These are phyloP conservation scores for Coniochaeta sp. DNA, from an alignment of 2,329 filamentous ascomycete genomes.

Conservation along the genomic window DNA sequence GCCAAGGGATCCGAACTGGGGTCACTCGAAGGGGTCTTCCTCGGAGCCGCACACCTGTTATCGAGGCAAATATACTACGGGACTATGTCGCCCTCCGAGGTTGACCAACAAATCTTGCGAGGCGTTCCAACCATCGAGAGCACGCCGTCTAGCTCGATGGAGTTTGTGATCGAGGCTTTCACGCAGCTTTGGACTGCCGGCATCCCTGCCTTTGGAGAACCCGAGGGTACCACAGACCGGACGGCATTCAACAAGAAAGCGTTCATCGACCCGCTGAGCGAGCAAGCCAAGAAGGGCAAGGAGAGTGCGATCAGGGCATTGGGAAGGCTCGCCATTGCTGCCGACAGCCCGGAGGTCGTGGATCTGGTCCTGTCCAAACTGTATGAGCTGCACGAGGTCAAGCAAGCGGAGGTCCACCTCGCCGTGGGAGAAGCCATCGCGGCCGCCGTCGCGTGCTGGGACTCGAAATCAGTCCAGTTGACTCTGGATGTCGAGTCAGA, in stretches of 20 bases:
- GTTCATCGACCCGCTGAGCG: constrained; percentile 56
- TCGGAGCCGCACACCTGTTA: constrained; percentile 36
- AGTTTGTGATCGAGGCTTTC: constrained; percentile 36
- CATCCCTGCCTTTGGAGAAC: constrained; percentile 18
- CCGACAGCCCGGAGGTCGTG: constrained; percentile 34
- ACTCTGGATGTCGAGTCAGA: constrained; percentile 65
- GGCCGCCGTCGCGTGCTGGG: constrained; percentile 72
- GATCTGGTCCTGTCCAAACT: constrained; percentile 58
- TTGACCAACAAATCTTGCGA: background rate
- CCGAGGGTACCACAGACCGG: constrained; percentile 15
- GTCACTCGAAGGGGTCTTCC: constrained; percentile 37
- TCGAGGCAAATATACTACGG: constrained; percentile 38
- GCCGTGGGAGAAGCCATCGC: constrained; percentile 83
- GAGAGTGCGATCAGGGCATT: constrained; percentile 77
- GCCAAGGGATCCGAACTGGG: constrained; percentile 35
- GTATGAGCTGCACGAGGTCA: constrained; percentile 74
- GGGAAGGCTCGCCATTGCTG: constrained; percentile 65
- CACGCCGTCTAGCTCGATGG: constrained; percentile 15
- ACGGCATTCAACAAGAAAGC: constrained; percentile 24
- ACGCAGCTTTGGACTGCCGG: constrained; percentile 36
- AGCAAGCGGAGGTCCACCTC: constrained; percentile 83
- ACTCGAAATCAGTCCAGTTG: constrained; percentile 69
- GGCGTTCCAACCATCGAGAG: background rate
- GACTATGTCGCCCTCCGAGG: background rate
- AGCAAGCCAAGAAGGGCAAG: constrained; percentile 70